These are phyloP conservation scores for Rhizopogon sp. DNA, from an alignment of 768 basidiomycete genomes.

Conservation along the genomic window DNA sequence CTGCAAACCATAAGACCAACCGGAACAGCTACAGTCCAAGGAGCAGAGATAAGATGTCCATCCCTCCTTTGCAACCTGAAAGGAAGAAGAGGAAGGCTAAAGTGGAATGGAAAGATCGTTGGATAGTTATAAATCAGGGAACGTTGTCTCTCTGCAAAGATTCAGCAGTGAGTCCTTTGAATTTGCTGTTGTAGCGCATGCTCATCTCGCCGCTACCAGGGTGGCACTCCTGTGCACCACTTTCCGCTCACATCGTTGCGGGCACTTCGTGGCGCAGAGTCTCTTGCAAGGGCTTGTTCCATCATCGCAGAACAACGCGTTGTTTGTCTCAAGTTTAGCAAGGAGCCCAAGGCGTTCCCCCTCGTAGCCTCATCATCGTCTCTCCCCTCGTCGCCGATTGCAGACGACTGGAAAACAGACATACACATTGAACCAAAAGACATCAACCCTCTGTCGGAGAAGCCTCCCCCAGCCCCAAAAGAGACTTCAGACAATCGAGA, in stretches of 20 bases:
- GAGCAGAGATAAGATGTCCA: slow-evolving; percentile 10
- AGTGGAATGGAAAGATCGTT: slow-evolving; percentile 59
- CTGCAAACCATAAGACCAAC: slow-evolving; percentile 3
- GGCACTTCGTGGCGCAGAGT: slow-evolving; percentile 40
- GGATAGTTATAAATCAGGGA: slow-evolving; percentile 58
- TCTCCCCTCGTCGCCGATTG: slow-evolving; percentile 20
- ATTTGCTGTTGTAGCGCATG: background rate
- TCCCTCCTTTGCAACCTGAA: slow-evolving; percentile 6
- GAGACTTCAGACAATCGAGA: slow-evolving; percentile 4
- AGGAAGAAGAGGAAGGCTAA: slow-evolving; percentile 28
- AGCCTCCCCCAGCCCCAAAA: background rate
- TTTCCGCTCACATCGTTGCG: slow-evolving; percentile 36
- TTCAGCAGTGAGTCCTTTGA: slow-evolving; percentile 37
- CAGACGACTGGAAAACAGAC: slow-evolving; percentile 8
- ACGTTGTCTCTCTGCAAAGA: slow-evolving; percentile 49
- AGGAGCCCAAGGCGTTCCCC: background rate
- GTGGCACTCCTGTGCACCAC: slow-evolving; percentile 31
- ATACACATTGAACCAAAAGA: slow-evolving; percentile 2
- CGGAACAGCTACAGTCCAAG: background rate
- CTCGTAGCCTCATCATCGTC: slow-evolving; percentile 14
- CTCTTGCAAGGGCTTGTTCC: slow-evolving; percentile 29
- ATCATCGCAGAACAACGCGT: slow-evolving; percentile 23
- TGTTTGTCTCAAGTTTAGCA: slow-evolving; percentile 37
- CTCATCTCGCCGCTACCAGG: slow-evolving; percentile 24
- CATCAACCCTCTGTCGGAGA: background rate